These are phyloP conservation scores for Xylariales sp. DNA, from an alignment of 2,329 filamentous ascomycete species.

Conservation along the genomic window DNA sequence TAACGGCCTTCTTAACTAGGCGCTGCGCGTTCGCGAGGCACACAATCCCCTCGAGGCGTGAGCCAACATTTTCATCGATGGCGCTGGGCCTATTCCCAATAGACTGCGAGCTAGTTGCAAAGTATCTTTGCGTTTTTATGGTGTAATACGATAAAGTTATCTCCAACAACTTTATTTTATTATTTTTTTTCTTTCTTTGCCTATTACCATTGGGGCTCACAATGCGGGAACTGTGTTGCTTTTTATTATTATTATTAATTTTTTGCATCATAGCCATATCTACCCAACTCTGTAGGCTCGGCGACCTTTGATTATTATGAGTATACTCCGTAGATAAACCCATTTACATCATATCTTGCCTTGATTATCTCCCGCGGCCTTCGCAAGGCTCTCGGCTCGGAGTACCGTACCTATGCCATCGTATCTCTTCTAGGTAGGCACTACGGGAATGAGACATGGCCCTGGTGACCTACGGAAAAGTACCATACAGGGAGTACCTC, in stretches of 20 bases:
- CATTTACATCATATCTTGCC: not conserved
- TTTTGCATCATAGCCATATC: not conserved
- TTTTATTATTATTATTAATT: constrained; percentile 9
- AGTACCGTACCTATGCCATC: not conserved
- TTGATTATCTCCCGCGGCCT: not conserved
- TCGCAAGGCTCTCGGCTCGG: constrained; percentile 6
- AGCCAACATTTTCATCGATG: constrained; percentile 13
- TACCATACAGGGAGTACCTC: constrained; percentile 40
- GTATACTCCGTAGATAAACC: not conserved
- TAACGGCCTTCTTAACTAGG: constrained; percentile 46
- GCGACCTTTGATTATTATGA: constrained; percentile 4
- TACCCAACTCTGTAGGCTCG: not conserved
- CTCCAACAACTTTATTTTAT: constrained; percentile 13
- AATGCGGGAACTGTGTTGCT: constrained; percentile 6
- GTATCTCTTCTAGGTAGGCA: not conserved
- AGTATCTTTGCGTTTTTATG: not conserved
- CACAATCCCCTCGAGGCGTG: constrained; percentile 20
- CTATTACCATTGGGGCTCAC: constrained; percentile 24
- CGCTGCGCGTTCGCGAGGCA: constrained; percentile 38
- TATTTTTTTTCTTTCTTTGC: not conserved
- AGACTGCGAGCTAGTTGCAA: constrained; percentile 24
- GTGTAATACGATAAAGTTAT: not conserved
- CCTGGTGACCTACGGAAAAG: constrained; percentile 38
- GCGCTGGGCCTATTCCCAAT: constrained; percentile 31
- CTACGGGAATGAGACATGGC: constrained; percentile 30